Evolutionary conservation across 352 stramenopile species (phyloP).

Genomic region (Phytophthora pluvialis): DNA sequence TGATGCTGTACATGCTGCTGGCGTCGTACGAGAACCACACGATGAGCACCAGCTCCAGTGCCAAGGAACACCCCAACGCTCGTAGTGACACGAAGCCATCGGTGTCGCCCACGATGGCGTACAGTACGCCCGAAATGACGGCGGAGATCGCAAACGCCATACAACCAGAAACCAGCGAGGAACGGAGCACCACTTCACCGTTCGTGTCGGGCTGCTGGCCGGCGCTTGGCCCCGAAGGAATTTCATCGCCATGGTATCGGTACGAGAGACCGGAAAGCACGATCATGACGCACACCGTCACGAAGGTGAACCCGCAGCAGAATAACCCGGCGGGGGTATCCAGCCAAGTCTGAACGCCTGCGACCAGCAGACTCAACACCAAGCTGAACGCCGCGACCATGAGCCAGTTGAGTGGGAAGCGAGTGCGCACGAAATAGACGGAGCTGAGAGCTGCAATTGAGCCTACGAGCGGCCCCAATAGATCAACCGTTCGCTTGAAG

Average conservation of each 20-base stretch:
- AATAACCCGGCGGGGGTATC: conserved; percentile 51
- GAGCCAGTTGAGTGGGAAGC: conserved; percentile 55
- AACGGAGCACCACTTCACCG: conserved; percentile 40
- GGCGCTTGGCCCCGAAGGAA: conserved; percentile 27
- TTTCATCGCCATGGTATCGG: conserved; percentile 28
- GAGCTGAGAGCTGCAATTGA: conserved; percentile 38
- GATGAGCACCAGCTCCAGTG: conserved; percentile 54
- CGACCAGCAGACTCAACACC: conserved; percentile 47
- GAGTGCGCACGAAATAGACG: conserved; percentile 51
- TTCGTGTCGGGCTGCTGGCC: conserved; percentile 15
- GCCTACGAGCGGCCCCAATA: conserved; percentile 35
- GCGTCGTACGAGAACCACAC: conserved; percentile 64
- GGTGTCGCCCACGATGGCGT: conserved; percentile 28
- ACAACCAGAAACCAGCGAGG: conserved; percentile 33
- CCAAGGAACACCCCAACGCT: conserved; percentile 47
- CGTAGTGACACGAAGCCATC: conserved; percentile 38
- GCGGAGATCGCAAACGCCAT: conserved; percentile 40
- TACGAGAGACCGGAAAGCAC: conserved; percentile 40
- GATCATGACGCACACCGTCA: conserved; percentile 49
- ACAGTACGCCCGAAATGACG: conserved; percentile 31
- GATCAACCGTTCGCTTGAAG: conserved; percentile 29
- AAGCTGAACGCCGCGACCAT: conserved; percentile 52
- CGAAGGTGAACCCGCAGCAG: conserved; percentile 49
- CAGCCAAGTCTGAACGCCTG: conserved; percentile 50
- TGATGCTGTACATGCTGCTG: conserved; percentile 60